Base-by-base conservation (phyloP, 2,329 filamentous ascomycete species). In the Blastomyces silverae region DNA sequence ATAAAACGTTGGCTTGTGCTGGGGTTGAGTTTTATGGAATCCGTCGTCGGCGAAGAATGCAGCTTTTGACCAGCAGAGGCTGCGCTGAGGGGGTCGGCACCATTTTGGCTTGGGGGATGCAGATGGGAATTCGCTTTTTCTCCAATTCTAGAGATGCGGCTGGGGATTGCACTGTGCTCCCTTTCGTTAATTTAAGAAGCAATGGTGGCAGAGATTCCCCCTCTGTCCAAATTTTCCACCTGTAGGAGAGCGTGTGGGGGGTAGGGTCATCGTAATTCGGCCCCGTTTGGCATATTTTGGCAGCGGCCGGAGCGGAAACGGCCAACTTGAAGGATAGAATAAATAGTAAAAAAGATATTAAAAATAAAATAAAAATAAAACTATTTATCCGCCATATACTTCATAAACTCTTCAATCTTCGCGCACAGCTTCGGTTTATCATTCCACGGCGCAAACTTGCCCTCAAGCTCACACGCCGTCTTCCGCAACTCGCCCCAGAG, bases 401-500 rank as follows among this genome's bases (percentile, higher is more conserved):
- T 39, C 44, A 70, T 67, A 58, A 67, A 69, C 48, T 65, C 44
- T 59, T 48, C 65, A 13, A 67, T 68, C 44, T 58, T 69, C 50
- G 61, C 60, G 61, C 67, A 69, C 13, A 68, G 37, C 39, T 67
- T 66, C 25, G 64, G 62, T 53, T 65, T 66, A n/a, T 64, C 68
- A 17, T 69, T 53, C 68, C 66, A 69, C 17, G 65, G 63, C 22
- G 50, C 48, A 31, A 63, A 69, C 17, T 65, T 67, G 25, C 65
- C 64, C 60, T 78, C 75, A 1, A 75, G 70, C 42, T 75, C 69
- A 66, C 78, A 79, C 61, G 75, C 76, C 15, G 77, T 74, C 68
- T 69, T 75, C 62, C 75, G 77, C 62, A 79, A 73, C 63, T 78
- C 77, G 59, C 76, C 74, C 77, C 77, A 79, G 55, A 78, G 76